Evolutionary conservation across 2,329 filamentous ascomycete species (phyloP).

Genomic region (Thelonectria rubi): DNA sequence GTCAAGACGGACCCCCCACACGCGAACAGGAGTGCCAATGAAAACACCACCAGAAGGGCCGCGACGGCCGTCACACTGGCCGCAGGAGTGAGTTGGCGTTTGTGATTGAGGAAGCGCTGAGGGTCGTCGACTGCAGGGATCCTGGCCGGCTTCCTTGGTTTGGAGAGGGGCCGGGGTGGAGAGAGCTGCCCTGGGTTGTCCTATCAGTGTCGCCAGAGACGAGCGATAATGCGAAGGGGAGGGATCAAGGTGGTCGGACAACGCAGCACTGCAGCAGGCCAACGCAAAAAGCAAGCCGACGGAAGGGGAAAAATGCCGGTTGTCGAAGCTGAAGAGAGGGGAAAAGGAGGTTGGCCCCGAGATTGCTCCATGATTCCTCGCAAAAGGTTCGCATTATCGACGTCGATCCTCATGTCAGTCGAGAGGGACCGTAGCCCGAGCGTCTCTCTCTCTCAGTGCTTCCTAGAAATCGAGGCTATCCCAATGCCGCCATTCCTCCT

Average conservation of each 20-base stretch:
- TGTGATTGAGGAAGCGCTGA: constrained; percentile 43
- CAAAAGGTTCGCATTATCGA: constrained; percentile 30
- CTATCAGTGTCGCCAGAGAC: constrained; percentile 53
- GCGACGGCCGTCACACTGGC: constrained; percentile 55
- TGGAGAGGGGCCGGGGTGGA: constrained; percentile 48
- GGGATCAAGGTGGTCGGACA: constrained; percentile 57
- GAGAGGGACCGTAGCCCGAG: constrained; percentile 24
- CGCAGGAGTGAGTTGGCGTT: constrained; percentile 59
- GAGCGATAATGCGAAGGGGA: constrained; percentile 48
- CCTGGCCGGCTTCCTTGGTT: constrained; percentile 53
- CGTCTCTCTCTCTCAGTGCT: constrained; percentile 11
- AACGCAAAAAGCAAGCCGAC: constrained; percentile 40
- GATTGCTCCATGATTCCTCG: constrained; percentile 33
- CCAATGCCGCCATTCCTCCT: background rate
- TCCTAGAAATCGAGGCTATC: background rate
- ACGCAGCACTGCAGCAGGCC: constrained; percentile 53
- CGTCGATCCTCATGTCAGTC: constrained; percentile 36
- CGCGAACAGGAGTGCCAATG: constrained; percentile 35
- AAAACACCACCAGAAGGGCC: constrained; percentile 33
- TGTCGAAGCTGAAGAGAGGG: constrained; percentile 18
- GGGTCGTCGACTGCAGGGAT: constrained; percentile 46
- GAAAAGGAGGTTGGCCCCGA: constrained; percentile 38
- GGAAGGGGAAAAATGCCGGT: constrained; percentile 20
- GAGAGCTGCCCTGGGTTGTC: constrained; percentile 48
- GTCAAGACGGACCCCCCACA: constrained; percentile 38